Base-by-base conservation (phyloP, 2,329 filamentous ascomycete genomes). In the Talaromyces atroroseus region DNA sequence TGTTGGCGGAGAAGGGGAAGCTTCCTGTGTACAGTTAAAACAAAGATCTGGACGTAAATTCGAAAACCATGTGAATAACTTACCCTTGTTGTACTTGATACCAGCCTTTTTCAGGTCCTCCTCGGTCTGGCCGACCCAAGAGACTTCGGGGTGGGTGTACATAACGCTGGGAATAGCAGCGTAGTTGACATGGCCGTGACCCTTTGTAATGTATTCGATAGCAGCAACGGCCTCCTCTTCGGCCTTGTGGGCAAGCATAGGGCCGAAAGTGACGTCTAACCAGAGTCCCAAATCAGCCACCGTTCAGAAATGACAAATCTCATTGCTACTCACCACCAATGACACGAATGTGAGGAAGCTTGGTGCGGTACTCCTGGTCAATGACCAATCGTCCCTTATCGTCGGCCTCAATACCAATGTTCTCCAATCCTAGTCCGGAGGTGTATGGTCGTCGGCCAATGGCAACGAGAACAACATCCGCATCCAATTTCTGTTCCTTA, bases 211-310 rank as follows among this genome's bases (percentile, higher is more conserved):
- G 81, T 91, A 97, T 78, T 99, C 94, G 61, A 97, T 82, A 57
- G 87, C 92, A 32, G 94, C 94, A 62, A 97, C 92, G 59, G 84
- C 94, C 78, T 99, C 94, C 78, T 99, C 94, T 78, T 99, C 94
- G 52, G 94, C 94, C 84, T 99, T 99, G 84, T 99, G 94, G 54
- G 94, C 94, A 69, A 99, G 86, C 94, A 99, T 99, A 69, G 92
- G 92, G 10, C 94, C 94, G 74, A 99, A 99, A 48, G 94, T 99
- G 21, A 55, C 55, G 38, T 59, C 56, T 58, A 49, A 21, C 6
- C 5, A 34, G 14, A 42, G 12, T 21, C 2, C 38, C 4, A 21
- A 34, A 29, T 52, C 18, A 52, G 50, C 40, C n/a, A 5, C 40
- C 26, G 10, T n/a, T 40, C 21, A 18, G n/a, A 42, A 10, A 32